phyloP scores from a whole-genome alignment of 345 rosid genomes.

The Lagerstroemia speciosa region DNA sequence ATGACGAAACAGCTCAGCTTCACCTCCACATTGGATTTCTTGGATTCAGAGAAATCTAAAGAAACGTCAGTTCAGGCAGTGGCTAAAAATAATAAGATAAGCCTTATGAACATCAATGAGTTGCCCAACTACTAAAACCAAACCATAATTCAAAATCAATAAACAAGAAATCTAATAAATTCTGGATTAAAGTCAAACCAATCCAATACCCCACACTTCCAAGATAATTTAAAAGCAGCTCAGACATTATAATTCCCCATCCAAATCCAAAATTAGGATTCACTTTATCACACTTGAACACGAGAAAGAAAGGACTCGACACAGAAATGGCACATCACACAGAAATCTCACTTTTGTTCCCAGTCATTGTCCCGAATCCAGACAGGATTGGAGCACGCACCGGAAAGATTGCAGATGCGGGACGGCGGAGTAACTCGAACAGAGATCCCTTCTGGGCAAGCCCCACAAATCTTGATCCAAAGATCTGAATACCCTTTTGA shows the following conservation, averaged over 20 bases:
- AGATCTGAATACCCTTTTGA: conserved; percentile 12
- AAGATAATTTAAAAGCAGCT: background rate
- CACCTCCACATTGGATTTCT: background rate
- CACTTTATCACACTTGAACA: background rate
- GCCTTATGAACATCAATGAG: conserved; percentile 9
- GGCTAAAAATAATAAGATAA: background rate
- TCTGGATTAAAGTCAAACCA: conserved; percentile 13
- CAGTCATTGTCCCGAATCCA: too few species aligned
- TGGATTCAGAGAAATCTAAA: background rate
- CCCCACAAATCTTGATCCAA: conserved; percentile 8
- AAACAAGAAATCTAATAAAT: background rate
- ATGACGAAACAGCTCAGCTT: background rate
- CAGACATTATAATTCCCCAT: background rate
- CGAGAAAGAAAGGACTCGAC: too few species aligned
- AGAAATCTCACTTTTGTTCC: background rate
- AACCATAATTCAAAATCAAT: background rate
- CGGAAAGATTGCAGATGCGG: conserved; percentile 3
- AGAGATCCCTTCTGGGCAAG: background rate
- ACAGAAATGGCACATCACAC: background rate
- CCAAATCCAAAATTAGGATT: background rate
- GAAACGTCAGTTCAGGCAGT: too few species aligned
- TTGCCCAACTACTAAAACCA: conserved; percentile 22
- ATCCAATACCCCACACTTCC: conserved; percentile 5
- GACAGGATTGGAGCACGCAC: background rate
- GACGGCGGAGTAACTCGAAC: background rate